A percentile compares a stretch with the other conserved stretches of the same genome.
phyloP scores from a whole-genome alignment of 2,329 filamentous ascomycete genomes.

The Exophiala alcalophila region DNA sequence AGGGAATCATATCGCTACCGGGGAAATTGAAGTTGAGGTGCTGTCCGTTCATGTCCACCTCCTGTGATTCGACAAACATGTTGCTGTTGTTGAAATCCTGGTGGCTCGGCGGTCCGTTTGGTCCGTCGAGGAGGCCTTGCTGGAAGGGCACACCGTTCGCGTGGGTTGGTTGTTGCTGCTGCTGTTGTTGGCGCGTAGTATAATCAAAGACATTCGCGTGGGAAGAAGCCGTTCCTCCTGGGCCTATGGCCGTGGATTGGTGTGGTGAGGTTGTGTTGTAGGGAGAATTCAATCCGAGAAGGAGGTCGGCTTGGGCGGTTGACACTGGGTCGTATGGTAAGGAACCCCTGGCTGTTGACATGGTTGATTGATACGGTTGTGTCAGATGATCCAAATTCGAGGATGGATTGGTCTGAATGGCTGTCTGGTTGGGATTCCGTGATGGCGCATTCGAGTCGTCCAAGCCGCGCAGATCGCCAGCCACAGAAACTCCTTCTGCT shows the following conservation, averaged over 20 bases:
- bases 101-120: no score
- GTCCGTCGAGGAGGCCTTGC: constrained; percentile 8
- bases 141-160: not conserved
- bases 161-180: constrained; percentile 1
- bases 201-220: constrained; percentile 1
- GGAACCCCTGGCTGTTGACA: constrained; percentile 33
- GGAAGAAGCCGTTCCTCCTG: no score
- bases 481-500: not conserved
- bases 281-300: constrained; percentile 50
- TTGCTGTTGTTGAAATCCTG: constrained; percentile 39
- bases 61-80: constrained; percentile 73
- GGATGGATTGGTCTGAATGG: not conserved
- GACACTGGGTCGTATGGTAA: constrained; percentile 35
- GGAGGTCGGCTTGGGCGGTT: constrained; percentile 47
- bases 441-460: not conserved
- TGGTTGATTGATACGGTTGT: constrained; percentile 4
- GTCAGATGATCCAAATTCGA: not conserved
- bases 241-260: no score
- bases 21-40: constrained; percentile 36
- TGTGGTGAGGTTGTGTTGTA: constrained; percentile 31
- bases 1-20: constrained; percentile 68
- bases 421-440: not conserved
- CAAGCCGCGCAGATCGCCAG: no score
- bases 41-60: constrained; percentile 62
- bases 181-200: no score